Base-by-base conservation (phyloP, 169 alveolate genomes). In the Perkinsus marinus region DNA sequence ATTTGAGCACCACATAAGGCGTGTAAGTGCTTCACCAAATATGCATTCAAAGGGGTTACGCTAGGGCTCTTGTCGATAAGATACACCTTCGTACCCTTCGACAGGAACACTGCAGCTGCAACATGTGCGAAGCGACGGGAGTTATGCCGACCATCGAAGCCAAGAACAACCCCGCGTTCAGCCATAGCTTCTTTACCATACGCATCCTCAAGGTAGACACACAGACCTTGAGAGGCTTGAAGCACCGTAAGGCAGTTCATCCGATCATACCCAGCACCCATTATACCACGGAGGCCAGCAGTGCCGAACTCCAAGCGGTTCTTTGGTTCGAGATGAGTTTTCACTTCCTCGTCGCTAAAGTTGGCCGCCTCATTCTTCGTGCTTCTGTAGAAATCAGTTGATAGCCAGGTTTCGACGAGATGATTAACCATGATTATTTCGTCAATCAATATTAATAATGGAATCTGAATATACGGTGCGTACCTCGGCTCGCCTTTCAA, bases 21-120 rank as follows among this genome's bases (percentile, higher is more conserved):
- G 68, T 93, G 94, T 39, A 92, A 92, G 39, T 94, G 93, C 22
- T 92, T 90, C 91, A 93, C 91, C 43, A 94, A 94, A 90, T 93
- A 95, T 34, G 96, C 94, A 17, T 94, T 95, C 92, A 95, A 93
- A 79, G 97, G 96, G 3, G 97, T 94, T n/a, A 93, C 92, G 89
- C 92, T 94, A 26, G 93, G 89, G 46, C 46, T 41, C 90, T 93
- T 90, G 30, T 93, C 94, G 68, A 95, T 93, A 68, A 94, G 68
- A 92, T 92, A 95, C 0, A 93, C 95, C 68, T 94, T 69, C 36
- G 94, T 94, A 68, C 95, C 94, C 91, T 93, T 93, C 36, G 95
- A 91, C 91, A 93, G 93, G 68, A 95, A 94, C 26, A 94, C 95
- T 47, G 97, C 93, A 37, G 97, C 96, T 30, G 96, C 89, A 16